Evolutionary conservation across 2,329 filamentous ascomycete species (phyloP).

Genomic region (Amauroascus niger): DNA sequence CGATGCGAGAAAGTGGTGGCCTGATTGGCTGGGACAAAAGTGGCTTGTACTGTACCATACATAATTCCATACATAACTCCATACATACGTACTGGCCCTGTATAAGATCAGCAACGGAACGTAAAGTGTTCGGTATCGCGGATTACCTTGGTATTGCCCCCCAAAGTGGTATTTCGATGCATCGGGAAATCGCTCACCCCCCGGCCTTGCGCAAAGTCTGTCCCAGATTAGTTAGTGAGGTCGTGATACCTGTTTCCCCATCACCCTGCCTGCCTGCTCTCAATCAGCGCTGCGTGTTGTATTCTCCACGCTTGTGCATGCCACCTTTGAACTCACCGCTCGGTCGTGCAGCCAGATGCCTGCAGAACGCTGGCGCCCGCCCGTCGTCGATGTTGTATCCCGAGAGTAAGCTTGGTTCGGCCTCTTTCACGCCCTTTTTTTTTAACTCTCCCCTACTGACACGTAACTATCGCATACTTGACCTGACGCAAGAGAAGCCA

Average conservation of each 20-base stretch:
- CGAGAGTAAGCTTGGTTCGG: neutral
- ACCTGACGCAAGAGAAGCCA: neutral
- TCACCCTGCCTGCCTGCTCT: too few species aligned
- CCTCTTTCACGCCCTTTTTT: too few species aligned
- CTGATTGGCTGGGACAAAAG: too few species aligned
- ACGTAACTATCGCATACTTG: neutral
- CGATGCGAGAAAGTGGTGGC: too few species aligned
- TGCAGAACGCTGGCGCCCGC: neutral
- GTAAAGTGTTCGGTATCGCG: neutral
- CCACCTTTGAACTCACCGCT: neutral
- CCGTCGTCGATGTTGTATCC: conserved; percentile 1
- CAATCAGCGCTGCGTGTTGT: too few species aligned
- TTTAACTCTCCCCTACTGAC: neutral
- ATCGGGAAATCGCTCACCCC: neutral
- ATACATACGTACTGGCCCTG: too few species aligned
- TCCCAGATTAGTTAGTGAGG: neutral
- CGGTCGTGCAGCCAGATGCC: neutral
- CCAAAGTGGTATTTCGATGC: neutral
- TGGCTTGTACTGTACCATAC: too few species aligned
- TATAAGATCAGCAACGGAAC: neutral
- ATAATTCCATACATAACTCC: too few species aligned
- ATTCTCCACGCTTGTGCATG: neutral
- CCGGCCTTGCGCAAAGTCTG: neutral
- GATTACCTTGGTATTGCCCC: neutral
- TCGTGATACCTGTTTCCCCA: neutral